Conservation (phyloP, 345 rosid species). For the Salix arbutifolia region DNA sequence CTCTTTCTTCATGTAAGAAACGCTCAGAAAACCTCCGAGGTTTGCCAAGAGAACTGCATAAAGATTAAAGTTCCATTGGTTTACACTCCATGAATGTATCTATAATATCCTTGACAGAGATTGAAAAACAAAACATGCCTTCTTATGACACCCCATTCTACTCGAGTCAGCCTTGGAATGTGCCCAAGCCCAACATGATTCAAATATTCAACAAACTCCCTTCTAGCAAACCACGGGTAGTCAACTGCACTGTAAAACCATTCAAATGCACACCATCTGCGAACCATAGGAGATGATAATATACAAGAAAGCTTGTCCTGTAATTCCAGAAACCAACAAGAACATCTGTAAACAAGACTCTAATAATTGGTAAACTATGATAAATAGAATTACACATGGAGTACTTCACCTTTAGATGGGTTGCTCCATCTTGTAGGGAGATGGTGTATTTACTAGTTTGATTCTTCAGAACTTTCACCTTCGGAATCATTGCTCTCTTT, state of each 20-base stretch:
- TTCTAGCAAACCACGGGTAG: slow-evolving; percentile 35
- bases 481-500: slow-evolving; percentile 37
- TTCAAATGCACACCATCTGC: slow-evolving; percentile 31
- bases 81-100: neutral
- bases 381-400: neutral
- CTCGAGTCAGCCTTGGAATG: slow-evolving; percentile 27
- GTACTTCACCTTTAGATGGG: slow-evolving; percentile 34
- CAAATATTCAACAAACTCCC: slow-evolving; percentile 36
- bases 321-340: neutral
- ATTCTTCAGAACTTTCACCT: slow-evolving; percentile 38
- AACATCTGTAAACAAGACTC: neutral
- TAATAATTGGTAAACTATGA: neutral
- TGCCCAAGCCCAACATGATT: slow-evolving; percentile 35
- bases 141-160: slow-evolving; percentile 35
- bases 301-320: slow-evolving; percentile 23
- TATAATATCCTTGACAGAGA: neutral
- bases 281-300: slow-evolving; percentile 21
- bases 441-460: slow-evolving; percentile 34
- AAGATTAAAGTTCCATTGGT: neutral
- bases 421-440: slow-evolving; percentile 34
- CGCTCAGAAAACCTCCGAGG: slow-evolving; percentile 33
- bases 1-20: slow-evolving; percentile 26
- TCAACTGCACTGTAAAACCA: slow-evolving; percentile 37
- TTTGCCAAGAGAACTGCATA: slow-evolving; percentile 29
- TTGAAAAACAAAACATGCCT: slow-evolving; percentile 10